A percentile compares a stretch with the other conserved stretches of the same genome.
Evolutionary conservation across 306 rosid genomes (phyloP).

Genomic region (Sechiopsis laciniata): DNA sequence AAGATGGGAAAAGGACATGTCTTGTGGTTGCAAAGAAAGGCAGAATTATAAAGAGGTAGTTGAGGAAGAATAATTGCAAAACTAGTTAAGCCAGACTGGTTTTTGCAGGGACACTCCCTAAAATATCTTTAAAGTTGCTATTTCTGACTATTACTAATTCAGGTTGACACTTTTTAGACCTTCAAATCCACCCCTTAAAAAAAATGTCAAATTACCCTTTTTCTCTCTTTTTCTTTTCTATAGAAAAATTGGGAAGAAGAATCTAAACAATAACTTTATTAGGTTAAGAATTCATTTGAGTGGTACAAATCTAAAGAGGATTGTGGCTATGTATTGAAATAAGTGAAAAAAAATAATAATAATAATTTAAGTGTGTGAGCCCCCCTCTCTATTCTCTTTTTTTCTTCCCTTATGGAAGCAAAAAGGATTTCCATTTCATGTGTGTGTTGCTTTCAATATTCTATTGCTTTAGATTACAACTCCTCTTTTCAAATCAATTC

Average conservation of each 20-base stretch:
- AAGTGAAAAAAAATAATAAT: background rate
- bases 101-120: constrained; percentile 24
- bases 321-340: background rate
- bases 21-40: constrained; percentile 38
- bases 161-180: constrained; percentile 13
- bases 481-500: background rate
- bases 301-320: background rate
- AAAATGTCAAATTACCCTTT: background rate
- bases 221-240: background rate
- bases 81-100: constrained; percentile 40
- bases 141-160: constrained; percentile 29
- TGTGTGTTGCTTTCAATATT: constrained; percentile 9
- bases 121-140: constrained; percentile 33
- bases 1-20: constrained; percentile 43
- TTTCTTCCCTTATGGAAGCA: background rate
- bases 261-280: constrained; percentile 17
- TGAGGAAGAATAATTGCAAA: constrained; percentile 44
- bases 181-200: background rate
- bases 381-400: background rate
- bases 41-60: constrained; percentile 47
- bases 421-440: constrained; percentile 7
- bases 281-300: constrained; percentile 13
- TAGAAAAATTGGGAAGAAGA: constrained; percentile 9
- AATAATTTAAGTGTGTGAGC: background rate
- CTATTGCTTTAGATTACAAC: constrained; percentile 13